Conservation (phyloP, 23 red algal species). For the Gracilaria domingensis region DNA sequence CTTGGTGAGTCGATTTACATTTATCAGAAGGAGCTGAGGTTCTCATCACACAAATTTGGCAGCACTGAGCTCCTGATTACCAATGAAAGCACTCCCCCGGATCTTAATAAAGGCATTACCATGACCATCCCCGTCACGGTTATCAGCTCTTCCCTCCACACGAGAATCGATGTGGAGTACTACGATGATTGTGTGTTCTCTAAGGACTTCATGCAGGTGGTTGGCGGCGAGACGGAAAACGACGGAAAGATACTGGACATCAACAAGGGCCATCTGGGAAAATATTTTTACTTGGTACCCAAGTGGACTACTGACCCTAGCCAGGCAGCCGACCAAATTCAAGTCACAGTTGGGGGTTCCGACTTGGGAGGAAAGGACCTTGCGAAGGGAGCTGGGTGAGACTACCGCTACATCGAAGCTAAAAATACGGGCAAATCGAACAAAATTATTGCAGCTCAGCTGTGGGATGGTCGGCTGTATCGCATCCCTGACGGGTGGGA, state of each 20-base stretch:
- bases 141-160: background rate
- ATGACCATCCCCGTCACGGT: background rate
- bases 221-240: background rate
- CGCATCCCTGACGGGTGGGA: constrained; percentile 15
- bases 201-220: constrained; percentile 9
- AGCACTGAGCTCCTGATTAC: background rate
- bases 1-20: constrained; percentile 11
- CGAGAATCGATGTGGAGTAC: background rate
- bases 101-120: background rate
- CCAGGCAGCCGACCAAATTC: background rate
- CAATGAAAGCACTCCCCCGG: background rate
- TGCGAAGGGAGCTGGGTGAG: background rate
- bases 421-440: background rate
- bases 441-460: background rate
- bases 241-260: background rate
- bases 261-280: background rate
- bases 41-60: background rate
- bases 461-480: constrained; percentile 3
- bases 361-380: background rate
- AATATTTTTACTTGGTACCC: constrained; percentile 6
- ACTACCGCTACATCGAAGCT: constrained; percentile 17
- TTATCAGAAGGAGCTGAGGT: constrained; percentile 11
- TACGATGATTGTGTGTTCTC: background rate
- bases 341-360: background rate
- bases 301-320: background rate